phyloP scores from a whole-genome alignment of 441 rosid genomes.

The Rhodomyrtus psidioides region DNA sequence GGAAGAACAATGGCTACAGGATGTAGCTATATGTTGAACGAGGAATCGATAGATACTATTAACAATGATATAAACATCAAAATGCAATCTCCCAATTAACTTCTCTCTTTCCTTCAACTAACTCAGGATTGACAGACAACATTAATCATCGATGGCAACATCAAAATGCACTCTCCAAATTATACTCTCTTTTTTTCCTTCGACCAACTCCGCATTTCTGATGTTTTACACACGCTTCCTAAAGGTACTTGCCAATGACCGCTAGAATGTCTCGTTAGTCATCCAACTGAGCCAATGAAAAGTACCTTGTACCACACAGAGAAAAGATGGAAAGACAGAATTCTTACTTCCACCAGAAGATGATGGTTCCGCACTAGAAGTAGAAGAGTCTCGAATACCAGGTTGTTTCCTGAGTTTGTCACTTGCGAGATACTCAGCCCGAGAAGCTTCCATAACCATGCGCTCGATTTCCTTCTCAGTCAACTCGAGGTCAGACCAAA shows the following conservation, averaged over 20 bases:
- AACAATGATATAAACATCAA: not conserved
- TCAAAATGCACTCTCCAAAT: not conserved
- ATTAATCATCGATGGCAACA: not conserved
- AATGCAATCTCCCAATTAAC: not conserved
- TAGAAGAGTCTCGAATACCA: slow-evolving; percentile 58
- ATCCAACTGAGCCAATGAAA: not conserved
- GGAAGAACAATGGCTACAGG: not conserved
- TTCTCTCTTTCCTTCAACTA: not conserved
- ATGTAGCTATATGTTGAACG: not conserved
- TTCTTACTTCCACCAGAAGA: slow-evolving; percentile 26
- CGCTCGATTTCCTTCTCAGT: slow-evolving; percentile 93
- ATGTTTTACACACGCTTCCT: not conserved
- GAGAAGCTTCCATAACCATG: slow-evolving; percentile 96
- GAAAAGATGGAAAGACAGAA: not conserved
- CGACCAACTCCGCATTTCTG: not conserved
- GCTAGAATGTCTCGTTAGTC: not conserved
- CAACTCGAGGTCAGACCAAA: slow-evolving; percentile 90
- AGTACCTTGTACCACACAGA: not conserved
- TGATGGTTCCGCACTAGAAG: slow-evolving; percentile 92
- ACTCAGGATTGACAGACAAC: not conserved
- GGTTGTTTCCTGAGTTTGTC: slow-evolving; percentile 56
- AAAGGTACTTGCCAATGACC: not conserved
- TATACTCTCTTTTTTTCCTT: not conserved
- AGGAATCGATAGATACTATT: not conserved
- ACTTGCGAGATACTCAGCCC: slow-evolving; percentile 80